Base-by-base conservation (phyloP, 495 filamentous ascomycete genomes). In the Aspergillus incahuasiensis region DNA sequence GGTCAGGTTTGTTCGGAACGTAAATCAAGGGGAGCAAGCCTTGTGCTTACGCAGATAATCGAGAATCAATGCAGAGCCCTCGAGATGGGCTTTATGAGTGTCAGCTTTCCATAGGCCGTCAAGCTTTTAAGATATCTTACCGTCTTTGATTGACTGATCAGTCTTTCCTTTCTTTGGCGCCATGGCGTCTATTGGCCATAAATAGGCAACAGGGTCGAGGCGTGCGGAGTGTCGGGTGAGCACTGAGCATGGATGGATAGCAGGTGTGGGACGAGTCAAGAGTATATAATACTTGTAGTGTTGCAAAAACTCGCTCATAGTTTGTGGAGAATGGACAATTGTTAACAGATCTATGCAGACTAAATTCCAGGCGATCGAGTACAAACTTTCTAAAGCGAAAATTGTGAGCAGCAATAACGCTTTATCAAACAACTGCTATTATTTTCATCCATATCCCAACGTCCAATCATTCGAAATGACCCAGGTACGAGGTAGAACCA, bases 41-140 rank as follows among this genome's bases (percentile, higher is more conserved):
- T 58, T 22, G 44, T 40, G 72, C 78, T 68, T 64, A 85, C 83
- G 79, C 19, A 87, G 74, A 58, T 87, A 87, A 25, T 80, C 72
- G 7, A 82, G 70, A 24, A 87, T 76, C 57, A 76, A 67, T 16
- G 60, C 41, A 40, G 57, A 30, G 22, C 66, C 65, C 63, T 63
- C 42, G 20, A 62, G 48, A n/a, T 49, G 43, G 51, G 63, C 69
- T 72, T 45, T 16, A 16, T 44, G 28, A 8, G 19, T 35, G 74
- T 65, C 12, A 50, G 48, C 34, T 25, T 25, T 13, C 8, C 25
- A 15, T 6, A 46, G 8, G 15, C 24, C 15, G 13, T 7, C 3
- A 24, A 54, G 62, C 60, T 1, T 44, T 34, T 9, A 46, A 60
- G 28, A 55, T n/a, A n/a, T 61, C 64, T 68, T 35, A 77, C 77